Base-by-base conservation (phyloP, 352 stramenopile genomes). In the Pythium vanterpoolii region DNA sequence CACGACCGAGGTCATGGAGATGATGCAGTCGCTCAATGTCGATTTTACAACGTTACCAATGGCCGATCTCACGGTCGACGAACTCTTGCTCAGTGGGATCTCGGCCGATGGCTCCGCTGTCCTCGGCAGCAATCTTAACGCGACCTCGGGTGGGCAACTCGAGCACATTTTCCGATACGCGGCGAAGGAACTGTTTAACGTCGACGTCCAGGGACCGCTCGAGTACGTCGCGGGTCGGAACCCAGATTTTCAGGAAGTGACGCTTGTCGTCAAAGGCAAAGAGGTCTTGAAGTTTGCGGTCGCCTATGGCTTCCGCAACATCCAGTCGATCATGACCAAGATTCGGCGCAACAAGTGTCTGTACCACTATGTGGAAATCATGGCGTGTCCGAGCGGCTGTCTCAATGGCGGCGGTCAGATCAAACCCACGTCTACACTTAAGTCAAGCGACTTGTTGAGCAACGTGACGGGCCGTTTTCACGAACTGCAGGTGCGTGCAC, bases 281-380 rank as follows among this genome's bases (percentile, higher is more conserved):
- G 80, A 94, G 31, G 74, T 95, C 57, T 77, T 99, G 11, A 83
- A 84, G 40, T 98, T 98, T 72, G 95, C 93, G 34, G 81, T 97
- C 45, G 94, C 94, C 13, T 98, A 98, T 68, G 96, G 96, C 13
- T 98, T 99, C 74, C 95, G 97, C 66, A 99, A 98, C 58, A 97
- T 99, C 40, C 95, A 99, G 80, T 82, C 84, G 23, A 89, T 98
- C 62, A 89, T 98, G 65, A 95, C 90, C 60, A 90, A 96, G 72
- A 89, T 97, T 63, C 88, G 90, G n/a, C 77, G 87, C 21, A 92
- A 87, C 59, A 87, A 85, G 64, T 96, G 89, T 47, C 79, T 83
- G 38, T 98, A 97, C 73, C 83, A 99, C 74, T 99, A 98, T 74
- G 90, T 99, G 11, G 97, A 99, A 78, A 93, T 98, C 61, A 99